phyloP scores from a whole-genome alignment of 2,329 filamentous ascomycete genomes.

The Claviceps spartinae region DNA sequence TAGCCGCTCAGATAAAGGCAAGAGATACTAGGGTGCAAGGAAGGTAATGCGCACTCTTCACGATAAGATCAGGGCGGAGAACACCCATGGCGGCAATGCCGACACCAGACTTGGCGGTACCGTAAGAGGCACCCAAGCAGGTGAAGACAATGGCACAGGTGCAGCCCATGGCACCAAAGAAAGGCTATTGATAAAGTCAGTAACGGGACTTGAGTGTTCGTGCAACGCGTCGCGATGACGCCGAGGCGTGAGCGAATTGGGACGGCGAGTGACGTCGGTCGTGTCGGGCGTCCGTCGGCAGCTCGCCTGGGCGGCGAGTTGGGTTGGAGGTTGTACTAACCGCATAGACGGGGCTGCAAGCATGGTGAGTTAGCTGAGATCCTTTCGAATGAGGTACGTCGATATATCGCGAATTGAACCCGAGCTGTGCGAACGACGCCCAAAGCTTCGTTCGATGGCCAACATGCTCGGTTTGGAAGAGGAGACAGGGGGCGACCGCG shows the following conservation, averaged over 20 bases:
- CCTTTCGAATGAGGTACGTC: conserved; percentile 2
- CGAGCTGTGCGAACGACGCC: conserved; percentile 11
- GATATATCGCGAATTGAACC: not conserved
- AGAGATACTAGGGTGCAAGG: not conserved
- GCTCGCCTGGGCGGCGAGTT: conserved; percentile 1
- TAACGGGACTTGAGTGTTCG: conserved; percentile 8
- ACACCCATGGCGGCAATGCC: conserved; percentile 98
- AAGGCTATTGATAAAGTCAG: conserved; percentile 44
- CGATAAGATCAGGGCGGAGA: conserved; percentile 90
- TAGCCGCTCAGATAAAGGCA: not conserved
- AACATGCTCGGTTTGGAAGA: conserved; percentile 11
- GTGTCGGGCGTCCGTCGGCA: conserved; percentile 14
- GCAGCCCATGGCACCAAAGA: conserved; percentile 97
- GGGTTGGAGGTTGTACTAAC: conserved; percentile 50
- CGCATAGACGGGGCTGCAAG: conserved; percentile 83
- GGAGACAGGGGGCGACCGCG: conserved; percentile 18
- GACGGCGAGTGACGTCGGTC: conserved; percentile 17
- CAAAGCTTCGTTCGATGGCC: conserved; percentile 17
- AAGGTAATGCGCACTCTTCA: conserved; percentile 68
- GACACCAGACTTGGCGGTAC: conserved; percentile 97
- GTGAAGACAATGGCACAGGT: conserved; percentile 95
- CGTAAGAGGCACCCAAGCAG: conserved; percentile 92
- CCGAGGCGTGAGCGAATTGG: conserved; percentile 7
- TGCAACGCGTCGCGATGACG: conserved; percentile 10
- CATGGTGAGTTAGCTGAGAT: conserved; percentile 28